A percentile compares a stretch with the other conserved stretches of the same genome.
Evolutionary conservation across 2,329 filamentous ascomycete species (phyloP).

Genomic region (Rhynchosporium secalis): DNA sequence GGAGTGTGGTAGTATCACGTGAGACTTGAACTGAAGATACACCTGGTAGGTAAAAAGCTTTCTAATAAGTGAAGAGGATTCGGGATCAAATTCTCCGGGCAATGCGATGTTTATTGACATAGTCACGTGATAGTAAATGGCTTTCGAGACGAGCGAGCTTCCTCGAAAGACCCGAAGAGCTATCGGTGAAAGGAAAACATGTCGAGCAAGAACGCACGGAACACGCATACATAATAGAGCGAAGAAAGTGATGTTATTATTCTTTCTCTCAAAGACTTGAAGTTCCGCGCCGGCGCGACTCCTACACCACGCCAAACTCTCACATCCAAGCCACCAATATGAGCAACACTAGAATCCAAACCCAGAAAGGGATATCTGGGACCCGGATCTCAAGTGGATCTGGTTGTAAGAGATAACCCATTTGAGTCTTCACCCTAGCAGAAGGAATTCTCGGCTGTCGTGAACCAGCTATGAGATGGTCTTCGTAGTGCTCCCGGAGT

Average conservation of each 20-base stretch:
- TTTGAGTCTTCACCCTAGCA: neutral
- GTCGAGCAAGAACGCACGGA: too few relatives aligned
- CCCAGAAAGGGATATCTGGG: neutral
- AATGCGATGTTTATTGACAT: neutral
- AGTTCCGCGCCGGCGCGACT: neutral
- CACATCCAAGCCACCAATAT: neutral
- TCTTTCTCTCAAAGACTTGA: too few relatives aligned
- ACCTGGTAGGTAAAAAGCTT: neutral
- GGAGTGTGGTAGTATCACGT: too few relatives aligned
- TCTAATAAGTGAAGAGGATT: neutral
- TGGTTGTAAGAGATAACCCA: neutral
- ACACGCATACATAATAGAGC: neutral
- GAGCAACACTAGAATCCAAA: neutral
- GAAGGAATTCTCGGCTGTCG: neutral
- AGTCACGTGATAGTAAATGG: neutral
- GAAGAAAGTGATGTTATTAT: neutral
- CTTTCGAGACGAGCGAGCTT: neutral
- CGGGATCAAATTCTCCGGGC: constrained; percentile 2
- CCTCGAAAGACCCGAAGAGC: neutral
- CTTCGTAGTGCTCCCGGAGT: neutral
- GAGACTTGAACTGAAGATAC: too few relatives aligned
- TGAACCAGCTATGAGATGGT: neutral
- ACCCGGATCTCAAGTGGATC: neutral
- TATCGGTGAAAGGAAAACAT: neutral
- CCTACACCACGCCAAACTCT: neutral